Conservation (phyloP, 306 rosid genomes). For the Hippophae tibetana region DNA sequence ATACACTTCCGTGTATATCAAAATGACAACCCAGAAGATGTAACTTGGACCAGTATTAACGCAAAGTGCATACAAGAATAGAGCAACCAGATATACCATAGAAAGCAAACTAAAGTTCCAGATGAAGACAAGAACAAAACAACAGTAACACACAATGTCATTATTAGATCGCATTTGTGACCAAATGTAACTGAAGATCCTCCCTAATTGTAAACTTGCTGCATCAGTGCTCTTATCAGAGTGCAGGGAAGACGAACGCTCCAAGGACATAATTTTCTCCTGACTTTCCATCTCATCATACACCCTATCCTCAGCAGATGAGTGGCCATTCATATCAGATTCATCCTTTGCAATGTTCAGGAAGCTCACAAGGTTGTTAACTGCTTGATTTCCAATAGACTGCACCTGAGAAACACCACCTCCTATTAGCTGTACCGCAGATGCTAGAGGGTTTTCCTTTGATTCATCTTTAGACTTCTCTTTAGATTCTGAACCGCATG, state of each 20-base stretch:
- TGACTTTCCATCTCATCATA: constrained; percentile 89
- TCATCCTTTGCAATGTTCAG: constrained; percentile 65
- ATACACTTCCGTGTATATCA: constrained; percentile 79
- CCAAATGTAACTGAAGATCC: constrained; percentile 79
- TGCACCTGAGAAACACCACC: constrained; percentile 97
- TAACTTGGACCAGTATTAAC: constrained; percentile 85
- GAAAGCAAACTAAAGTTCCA: constrained; percentile 98
- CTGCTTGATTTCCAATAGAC: constrained; percentile 93
- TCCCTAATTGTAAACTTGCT: constrained; percentile 83
- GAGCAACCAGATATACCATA: constrained; percentile 84
- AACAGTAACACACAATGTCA: constrained; percentile 88
- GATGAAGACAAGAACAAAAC: constrained; percentile 75
- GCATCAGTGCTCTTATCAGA: constrained; percentile 77
- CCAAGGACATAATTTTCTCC: constrained; percentile 32
- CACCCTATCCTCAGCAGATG: constrained; percentile 41
- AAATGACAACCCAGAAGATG: constrained; percentile 76
- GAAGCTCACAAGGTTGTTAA: constrained; percentile 70
- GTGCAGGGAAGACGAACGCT: constrained; percentile 68
- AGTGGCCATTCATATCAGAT: constrained; percentile 42
- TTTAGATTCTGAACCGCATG: constrained; percentile 36
- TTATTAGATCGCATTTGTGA: constrained; percentile 86
- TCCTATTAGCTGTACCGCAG: constrained; percentile 87
- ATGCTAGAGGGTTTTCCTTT: constrained; percentile 64
- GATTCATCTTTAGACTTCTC: constrained; percentile 41
- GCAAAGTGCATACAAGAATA: constrained; percentile 85